phyloP scores from a whole-genome alignment of 306 rosid genomes.

The Morella rubra region DNA sequence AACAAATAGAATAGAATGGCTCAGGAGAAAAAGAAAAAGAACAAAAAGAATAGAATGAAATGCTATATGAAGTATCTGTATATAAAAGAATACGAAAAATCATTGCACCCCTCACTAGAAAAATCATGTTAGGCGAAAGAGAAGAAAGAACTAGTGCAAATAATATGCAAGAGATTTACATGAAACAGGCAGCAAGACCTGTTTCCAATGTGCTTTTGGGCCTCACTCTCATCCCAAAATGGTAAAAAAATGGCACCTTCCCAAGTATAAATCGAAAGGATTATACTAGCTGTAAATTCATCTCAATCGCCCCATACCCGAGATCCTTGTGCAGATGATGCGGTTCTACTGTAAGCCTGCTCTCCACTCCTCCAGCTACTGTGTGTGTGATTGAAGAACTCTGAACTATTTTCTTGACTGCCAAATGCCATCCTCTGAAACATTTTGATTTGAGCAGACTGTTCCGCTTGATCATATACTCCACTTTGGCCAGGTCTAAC shows the following conservation, averaged over 20 bases:
- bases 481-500: constrained; percentile 92
- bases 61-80: constrained; percentile 23
- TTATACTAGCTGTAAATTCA: constrained; percentile 4
- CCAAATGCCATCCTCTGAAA: constrained; percentile 90
- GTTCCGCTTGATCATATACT: constrained; percentile 58
- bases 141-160: not conserved
- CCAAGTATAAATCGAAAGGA: not conserved
- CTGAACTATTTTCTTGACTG: constrained; percentile 64
- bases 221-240: not conserved
- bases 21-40: not conserved
- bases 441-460: constrained; percentile 81
- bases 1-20: no score
- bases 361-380: constrained; percentile 77
- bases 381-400: constrained; percentile 52
- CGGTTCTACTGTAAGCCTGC: constrained; percentile 27
- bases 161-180: constrained; percentile 42
- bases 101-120: constrained; percentile 20
- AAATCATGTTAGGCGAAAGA: constrained; percentile 33
- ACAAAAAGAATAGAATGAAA: constrained; percentile 24
- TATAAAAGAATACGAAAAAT: constrained; percentile 37
- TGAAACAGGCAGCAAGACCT: constrained; percentile 23
- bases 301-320: constrained; percentile 57
- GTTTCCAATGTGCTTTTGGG: not conserved
- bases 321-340: constrained; percentile 47
- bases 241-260: constrained; percentile 19